Percentiles rank a stretch among this genome's conserved stretches.
Evolutionary conservation across 352 stramenopile genomes (phyloP).

Genomic region (Aphanomyces cochlioides): DNA sequence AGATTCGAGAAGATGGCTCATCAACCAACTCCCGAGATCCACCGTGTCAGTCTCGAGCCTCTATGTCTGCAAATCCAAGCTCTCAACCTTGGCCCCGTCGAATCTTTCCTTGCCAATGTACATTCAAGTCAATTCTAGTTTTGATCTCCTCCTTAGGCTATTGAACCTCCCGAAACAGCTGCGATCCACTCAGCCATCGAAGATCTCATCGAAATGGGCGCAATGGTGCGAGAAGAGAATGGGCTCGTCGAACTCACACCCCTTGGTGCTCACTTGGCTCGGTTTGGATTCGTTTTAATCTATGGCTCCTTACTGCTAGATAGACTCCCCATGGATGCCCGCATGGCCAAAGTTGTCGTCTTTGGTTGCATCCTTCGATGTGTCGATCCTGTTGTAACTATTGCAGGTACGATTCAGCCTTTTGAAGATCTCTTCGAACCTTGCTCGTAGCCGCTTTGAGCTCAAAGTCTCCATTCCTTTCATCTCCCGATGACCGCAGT

Average conservation of each 20-base stretch:
- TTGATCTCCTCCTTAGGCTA: slow-evolving; percentile 35
- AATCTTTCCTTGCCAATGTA: slow-evolving; percentile 59
- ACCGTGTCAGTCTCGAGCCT: slow-evolving; percentile 81
- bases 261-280: slow-evolving; percentile 37
- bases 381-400: slow-evolving; percentile 74
- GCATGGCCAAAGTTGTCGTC: slow-evolving; percentile 84
- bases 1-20: slow-evolving; percentile 57
- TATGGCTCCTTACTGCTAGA: slow-evolving; percentile 44
- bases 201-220: slow-evolving; percentile 86
- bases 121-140: neutral
- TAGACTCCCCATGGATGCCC: slow-evolving; percentile 79
- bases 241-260: slow-evolving; percentile 49
- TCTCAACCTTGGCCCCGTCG: slow-evolving; percentile 66
- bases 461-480: slow-evolving; percentile 70
- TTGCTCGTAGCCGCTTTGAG: slow-evolving; percentile 24
- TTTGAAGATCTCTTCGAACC: slow-evolving; percentile 14
- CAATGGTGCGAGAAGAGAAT: slow-evolving; percentile 48
- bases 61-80: slow-evolving; percentile 86
- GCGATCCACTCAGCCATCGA: slow-evolving; percentile 90
- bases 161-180: slow-evolving; percentile 90
- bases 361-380: slow-evolving; percentile 85
- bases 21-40: slow-evolving; percentile 84
- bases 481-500: slow-evolving; percentile 58
- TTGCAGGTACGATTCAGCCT: slow-evolving; percentile 72
- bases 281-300: neutral